A percentile compares a stretch with the other conserved stretches of the same genome.
Evolutionary conservation across 2,329 filamentous ascomycete genomes (phyloP).

Genomic region (Emericellopsis atlantica): DNA sequence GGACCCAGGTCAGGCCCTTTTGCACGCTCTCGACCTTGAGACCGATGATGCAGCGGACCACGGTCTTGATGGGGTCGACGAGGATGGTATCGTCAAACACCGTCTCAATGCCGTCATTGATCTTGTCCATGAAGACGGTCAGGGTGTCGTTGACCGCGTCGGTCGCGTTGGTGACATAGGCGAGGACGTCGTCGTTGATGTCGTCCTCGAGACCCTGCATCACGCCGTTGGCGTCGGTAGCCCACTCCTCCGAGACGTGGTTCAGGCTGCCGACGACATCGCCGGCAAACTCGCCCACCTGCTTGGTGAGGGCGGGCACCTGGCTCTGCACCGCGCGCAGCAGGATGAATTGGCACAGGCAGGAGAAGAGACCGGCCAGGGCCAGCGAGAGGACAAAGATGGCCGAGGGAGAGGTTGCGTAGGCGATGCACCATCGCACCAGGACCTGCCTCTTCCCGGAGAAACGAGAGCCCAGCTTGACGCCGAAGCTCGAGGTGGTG

Average conservation of each 20-base stretch:
- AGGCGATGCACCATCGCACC: constrained; percentile 72
- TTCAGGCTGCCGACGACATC: constrained; percentile 63
- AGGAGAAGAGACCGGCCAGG: constrained; percentile 69
- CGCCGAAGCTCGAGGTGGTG: constrained; percentile 57
- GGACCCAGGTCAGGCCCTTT: constrained; percentile 85
- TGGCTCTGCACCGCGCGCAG: constrained; percentile 61
- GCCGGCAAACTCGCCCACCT: constrained; percentile 70
- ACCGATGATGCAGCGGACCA: constrained; percentile 77
- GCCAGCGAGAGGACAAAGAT: constrained; percentile 80
- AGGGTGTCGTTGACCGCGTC: constrained; percentile 74
- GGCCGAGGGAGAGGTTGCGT: constrained; percentile 73
- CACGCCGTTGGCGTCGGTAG: constrained; percentile 60
- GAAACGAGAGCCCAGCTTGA: constrained; percentile 56
- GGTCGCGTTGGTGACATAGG: constrained; percentile 78
- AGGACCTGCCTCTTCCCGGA: constrained; percentile 56
- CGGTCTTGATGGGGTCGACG: constrained; percentile 62
- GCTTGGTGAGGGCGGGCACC: constrained; percentile 58
- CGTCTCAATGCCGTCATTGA: constrained; percentile 57
- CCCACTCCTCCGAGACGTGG: constrained; percentile 65
- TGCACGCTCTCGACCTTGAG: constrained; percentile 79
- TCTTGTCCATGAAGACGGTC: constrained; percentile 67
- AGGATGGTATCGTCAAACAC: constrained; percentile 78
- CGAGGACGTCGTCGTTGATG: constrained; percentile 75
- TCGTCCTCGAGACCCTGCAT: constrained; percentile 59
- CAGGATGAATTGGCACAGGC: constrained; percentile 72